These are phyloP conservation scores for Globisporangium spiculum DNA, from an alignment of 352 stramenopile species.

Conservation along the genomic window DNA sequence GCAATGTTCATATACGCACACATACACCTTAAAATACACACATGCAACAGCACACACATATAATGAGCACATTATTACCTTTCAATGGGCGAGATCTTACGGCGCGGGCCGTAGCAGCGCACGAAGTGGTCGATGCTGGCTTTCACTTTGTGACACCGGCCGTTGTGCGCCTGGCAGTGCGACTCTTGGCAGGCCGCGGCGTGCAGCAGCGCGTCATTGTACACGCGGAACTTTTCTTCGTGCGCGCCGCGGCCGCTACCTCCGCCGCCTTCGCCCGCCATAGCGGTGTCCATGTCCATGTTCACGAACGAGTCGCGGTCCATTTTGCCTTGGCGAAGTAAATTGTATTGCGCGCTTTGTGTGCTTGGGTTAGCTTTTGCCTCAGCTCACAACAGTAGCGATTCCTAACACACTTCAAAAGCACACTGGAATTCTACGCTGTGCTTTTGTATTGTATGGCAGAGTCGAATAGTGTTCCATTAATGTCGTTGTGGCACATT, in stretches of 20 bases:
- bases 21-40: neutral
- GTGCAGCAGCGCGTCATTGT: constrained; percentile 81
- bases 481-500: too few species aligned
- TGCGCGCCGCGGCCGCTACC: constrained; percentile 31
- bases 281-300: constrained; percentile 47
- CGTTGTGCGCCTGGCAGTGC: constrained; percentile 57
- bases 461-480: too few species aligned
- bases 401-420: too few species aligned
- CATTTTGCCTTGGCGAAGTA: constrained; percentile 1
- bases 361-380: too few species aligned
- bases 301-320: constrained; percentile 24
- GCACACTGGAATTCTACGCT: too few species aligned
- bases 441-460: too few species aligned
- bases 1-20: neutral
- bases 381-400: too few species aligned
- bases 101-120: constrained; percentile 75
- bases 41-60: neutral
- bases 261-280: constrained; percentile 22
- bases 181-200: constrained; percentile 52
- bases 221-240: constrained; percentile 84
- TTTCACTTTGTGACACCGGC: constrained; percentile 86
- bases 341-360: neutral
- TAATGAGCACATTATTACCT: constrained; percentile 36
- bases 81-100: constrained; percentile 69
- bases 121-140: constrained; percentile 88